Base-by-base conservation (phyloP, 148 eudicot species). In the Vaccinium myrtillus region DNA sequence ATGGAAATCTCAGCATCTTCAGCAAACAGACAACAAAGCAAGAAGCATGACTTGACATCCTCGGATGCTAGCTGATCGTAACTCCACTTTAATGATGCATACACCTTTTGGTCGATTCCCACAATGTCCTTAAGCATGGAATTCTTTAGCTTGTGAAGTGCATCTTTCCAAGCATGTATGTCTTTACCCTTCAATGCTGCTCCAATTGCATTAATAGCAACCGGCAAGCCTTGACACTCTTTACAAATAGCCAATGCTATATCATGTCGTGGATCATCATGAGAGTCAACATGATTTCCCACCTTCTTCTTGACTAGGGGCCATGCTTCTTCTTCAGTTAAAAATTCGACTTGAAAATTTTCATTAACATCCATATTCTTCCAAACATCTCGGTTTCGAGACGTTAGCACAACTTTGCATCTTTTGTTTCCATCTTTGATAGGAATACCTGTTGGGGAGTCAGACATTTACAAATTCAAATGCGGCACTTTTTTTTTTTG, bases 161-260 rank as follows among this genome's bases (percentile, higher is more conserved):
- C 77, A 82, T 58, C 81, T 12, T 49, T 11, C 87, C 87, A 85
- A 5, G 19, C 5, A 25, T 6, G 0, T 6, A 53, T 48, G 8
- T 55, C 15, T 73, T 61, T 55, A 15, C 5, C 43, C 77, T 54
- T 69, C 0, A 81, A 19, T 54, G 85, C 75, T 49, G 25, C 56
- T 27, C 78, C 82, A 32, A 82, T 19, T 4, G 87, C 77, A 32
- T 2, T 18, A 21, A 86, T 83, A 5, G 70, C 82, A 15, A 83
- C 49, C 0, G 88, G 88, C 74, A 86, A 82, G 21, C 85, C 79
- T 53, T 23, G 51, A 46, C 88, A 86, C 50, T 86, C 80, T 5
- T 76, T 16, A 25, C 83, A 83, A 36, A 86, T 75, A 0, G 49
- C 8, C 36, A 2, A 16, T 12, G 56, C 79, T 23, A 56, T 0